Evolutionary conservation across 2,329 filamentous ascomycete species (phyloP), one percentile per base, ranked within the genome.

Genomic region (Magnaporthiopsis incrustans): DNA sequence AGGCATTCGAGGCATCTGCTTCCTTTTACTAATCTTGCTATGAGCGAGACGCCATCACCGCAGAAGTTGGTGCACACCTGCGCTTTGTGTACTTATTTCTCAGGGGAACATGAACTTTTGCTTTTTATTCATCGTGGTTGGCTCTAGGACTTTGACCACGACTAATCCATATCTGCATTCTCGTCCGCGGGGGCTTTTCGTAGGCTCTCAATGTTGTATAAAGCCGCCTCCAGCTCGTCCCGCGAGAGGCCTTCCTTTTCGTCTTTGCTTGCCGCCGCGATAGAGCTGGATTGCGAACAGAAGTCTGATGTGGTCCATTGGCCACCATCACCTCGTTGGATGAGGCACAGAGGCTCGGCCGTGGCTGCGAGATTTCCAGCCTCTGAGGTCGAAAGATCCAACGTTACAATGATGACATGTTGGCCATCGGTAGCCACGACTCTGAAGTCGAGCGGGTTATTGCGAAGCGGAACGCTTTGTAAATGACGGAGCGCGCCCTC

Each of bases 401-500:
- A 57, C 33, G 35, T 64, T 0, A 75, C 70, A 64, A 83, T 79
- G 50, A 81, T 67, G 18, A 79, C 74, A 7, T 77, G 74, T 56
- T 80, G 66, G 44, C 83, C 63, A 4, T 67, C 38, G 56, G 35
- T 62, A 22, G 59, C 65, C 10, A 67, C 65, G 38, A 65, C 64
- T 18, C 74, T 70, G 14, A 82, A 70, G 70, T 87, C 84, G 5
- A 94, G 81, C 0, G 87, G 83, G 69, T 90, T 92, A 10, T 89
- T 89, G 2, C 81, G 78, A 5, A 91, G 73, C 56, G 78, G 73
- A 63, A 91, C 70, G 62, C 81, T 82, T 59, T 80, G 75, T 10
- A 74, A 73, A 66, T 82, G 77, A 11, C 77, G 73, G 57, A 91
- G 77, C 18, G 72, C 74, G 66, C 81, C 82, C 61, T 82, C 73